Evolutionary conservation across 202 grass and related monocot species (phyloP).

Genomic region (Setaria viridis): DNA sequence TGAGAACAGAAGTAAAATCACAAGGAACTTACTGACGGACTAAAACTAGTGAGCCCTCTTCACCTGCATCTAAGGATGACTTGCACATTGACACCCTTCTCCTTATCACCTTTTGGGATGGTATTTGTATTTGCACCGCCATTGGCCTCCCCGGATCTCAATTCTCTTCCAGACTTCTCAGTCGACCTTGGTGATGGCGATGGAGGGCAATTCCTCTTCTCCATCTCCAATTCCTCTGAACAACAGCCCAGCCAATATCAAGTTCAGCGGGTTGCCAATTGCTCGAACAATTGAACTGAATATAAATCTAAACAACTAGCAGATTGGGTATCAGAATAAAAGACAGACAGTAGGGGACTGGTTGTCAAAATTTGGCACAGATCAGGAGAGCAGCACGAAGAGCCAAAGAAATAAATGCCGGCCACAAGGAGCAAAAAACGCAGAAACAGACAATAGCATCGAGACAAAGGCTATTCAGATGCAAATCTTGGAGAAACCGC

Average conservation of each 20-base stretch:
- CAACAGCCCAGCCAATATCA: conserved; percentile 14
- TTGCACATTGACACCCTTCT: conserved; percentile 98
- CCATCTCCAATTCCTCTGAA: conserved; percentile 68
- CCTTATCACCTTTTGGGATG: conserved; percentile 68
- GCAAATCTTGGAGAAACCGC: conserved; percentile 46
- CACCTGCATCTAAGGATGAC: conserved; percentile 99
- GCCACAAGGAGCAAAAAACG: conserved; percentile 52
- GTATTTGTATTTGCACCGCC: conserved; percentile 55
- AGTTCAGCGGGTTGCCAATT: conserved; percentile 43
- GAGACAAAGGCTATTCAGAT: conserved; percentile 38
- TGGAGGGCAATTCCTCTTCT: conserved; percentile 61
- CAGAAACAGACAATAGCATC: conserved; percentile 42
- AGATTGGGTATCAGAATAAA: conserved; percentile 15
- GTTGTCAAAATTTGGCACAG: conserved; percentile 40
- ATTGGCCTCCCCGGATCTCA: conserved; percentile 71
- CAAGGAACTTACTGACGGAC: conserved; percentile 15
- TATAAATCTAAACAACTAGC: conserved; percentile 22
- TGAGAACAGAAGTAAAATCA: conserved; percentile 39
- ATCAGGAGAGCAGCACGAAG: conserved; percentile 39
- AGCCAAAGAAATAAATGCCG: conserved; percentile 54
- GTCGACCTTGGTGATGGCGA: conserved; percentile 80
- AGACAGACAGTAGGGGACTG: neutral
- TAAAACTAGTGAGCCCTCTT: conserved; percentile 30
- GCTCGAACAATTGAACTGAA: conserved; percentile 17
- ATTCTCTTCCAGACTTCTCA: conserved; percentile 75